phyloP scores from a whole-genome alignment of 805 yeast genomes.

The Jamesozyma jinghongensis region DNA sequence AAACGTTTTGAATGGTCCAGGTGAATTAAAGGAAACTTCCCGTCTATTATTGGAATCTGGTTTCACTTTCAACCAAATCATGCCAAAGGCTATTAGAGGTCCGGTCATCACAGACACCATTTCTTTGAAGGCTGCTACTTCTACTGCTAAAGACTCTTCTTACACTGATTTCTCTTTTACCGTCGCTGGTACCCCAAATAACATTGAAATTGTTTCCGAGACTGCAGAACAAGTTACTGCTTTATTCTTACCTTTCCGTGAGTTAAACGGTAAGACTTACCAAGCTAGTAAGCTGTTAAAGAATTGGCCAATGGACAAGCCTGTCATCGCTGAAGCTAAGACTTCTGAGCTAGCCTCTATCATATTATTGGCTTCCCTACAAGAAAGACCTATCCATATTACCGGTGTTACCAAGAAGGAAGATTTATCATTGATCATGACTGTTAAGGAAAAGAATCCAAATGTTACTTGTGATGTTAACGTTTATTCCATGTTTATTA shows the following conservation, averaged over 20 bases:
- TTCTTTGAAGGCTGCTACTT: slow-evolving; percentile 53
- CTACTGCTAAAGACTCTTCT: slow-evolving; percentile 45
- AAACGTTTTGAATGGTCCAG: slow-evolving; percentile 34
- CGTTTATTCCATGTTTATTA: slow-evolving; percentile 66
- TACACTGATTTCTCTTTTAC: slow-evolving; percentile 77
- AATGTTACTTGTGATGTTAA: slow-evolving; percentile 86
- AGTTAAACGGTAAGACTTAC: slow-evolving; percentile 62
- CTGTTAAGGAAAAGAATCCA: slow-evolving; percentile 76
- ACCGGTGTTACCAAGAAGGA: slow-evolving; percentile 75
- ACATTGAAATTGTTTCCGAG: slow-evolving; percentile 51
- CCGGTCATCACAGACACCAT: slow-evolving; percentile 54
- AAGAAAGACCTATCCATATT: slow-evolving; percentile 76
- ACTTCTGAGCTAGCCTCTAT: slow-evolving; percentile 91
- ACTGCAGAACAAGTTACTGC: slow-evolving; percentile 65
- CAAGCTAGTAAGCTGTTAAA: slow-evolving; percentile 71
- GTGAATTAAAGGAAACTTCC: slow-evolving; percentile 58
- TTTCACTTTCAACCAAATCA: slow-evolving; percentile 73
- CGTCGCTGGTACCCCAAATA: slow-evolving; percentile 71
- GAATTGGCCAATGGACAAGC: slow-evolving; percentile 76
- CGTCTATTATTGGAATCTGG: slow-evolving; percentile 73
- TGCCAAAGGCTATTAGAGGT: slow-evolving; percentile 61
- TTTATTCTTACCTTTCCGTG: slow-evolving; percentile 72
- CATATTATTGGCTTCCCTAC: slow-evolving; percentile 78
- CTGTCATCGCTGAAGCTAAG: slow-evolving; percentile 85
- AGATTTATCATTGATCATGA: slow-evolving; percentile 72